Base-by-base conservation (phyloP, 176 grass and related monocot species). In the Triticum urartu region DNA sequence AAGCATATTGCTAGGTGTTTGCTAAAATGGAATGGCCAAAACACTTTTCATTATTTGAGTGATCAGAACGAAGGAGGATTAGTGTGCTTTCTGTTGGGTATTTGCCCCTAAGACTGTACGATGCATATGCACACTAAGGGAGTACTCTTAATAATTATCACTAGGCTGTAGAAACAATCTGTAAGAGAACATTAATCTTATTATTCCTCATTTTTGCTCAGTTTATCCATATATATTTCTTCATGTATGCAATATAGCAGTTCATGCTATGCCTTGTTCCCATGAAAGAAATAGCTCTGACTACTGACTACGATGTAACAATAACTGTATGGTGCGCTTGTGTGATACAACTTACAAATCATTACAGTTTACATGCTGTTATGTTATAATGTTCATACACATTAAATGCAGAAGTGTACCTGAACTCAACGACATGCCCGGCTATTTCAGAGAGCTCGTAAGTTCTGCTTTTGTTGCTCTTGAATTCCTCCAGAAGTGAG, bases 381-480 rank as follows among this genome's bases (percentile, higher is more conserved):
- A 64, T 21, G 5, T 65, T 59, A 73, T 43, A 11, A 58, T 59
- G 33, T 28, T 75, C 17, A 24, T 4, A 67, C 21, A 66, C 3
- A 20, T 7, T 59, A 9, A 24, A 68, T 52, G 43, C 56, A 48
- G 33, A 84, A 17, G 39, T 56, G 25, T 89, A 94, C 95, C 95
- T 97, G 66, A 97, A 97, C 69, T 93, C 92, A 79, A 97, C 90
- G 14, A 97, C 90, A 84, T 97, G 87, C 2, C 95, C 95, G 62
- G 74, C 87, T 79, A 97, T 94, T 74, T 97, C 95, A 59, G 92
- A 91, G 42, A 97, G 92, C 58, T 94, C 95, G 22, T 94, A 93
- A 36, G 90, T 91, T 89, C 90, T 92, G 52, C 92, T 93, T 84
- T 93, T 97, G 64, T 97, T 97, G 95, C 89, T 94, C 79, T 97